Percentiles rank a stretch among this genome's conserved stretches.
Conservation (phyloP, 371 early-diverging fungal species). For the Paraphysoderma sedebokerense region DNA sequence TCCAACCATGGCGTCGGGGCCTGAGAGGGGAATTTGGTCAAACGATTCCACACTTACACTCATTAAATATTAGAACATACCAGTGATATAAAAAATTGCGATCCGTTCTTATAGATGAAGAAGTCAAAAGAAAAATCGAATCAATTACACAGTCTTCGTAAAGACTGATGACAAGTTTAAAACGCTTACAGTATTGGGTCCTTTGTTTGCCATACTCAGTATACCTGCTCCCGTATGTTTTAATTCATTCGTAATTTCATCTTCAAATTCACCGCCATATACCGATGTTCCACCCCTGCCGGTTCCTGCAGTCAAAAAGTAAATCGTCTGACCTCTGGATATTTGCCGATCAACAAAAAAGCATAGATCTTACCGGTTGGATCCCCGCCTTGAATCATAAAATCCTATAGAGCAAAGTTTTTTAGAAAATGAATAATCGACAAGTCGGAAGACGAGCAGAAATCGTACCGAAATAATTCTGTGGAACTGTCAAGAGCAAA, state of each 20-base stretch:
- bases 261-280: conserved; percentile 53
- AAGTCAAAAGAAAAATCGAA: background rate
- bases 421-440: background rate
- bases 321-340: too few species aligned
- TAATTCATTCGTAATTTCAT: conserved; percentile 49
- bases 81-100: conserved; percentile 25
- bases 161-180: conserved; percentile 16
- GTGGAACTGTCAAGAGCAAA: conserved; percentile 38
- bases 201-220: conserved; percentile 72
- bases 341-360: too few species aligned
- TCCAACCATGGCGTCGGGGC: conserved; percentile 57
- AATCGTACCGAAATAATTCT: conserved; percentile 45
- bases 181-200: conserved; percentile 46
- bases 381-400: conserved; percentile 59
- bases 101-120: conserved; percentile 15
- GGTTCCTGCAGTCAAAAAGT: too few species aligned
- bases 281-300: conserved; percentile 36
- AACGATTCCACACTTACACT: background rate
- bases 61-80: background rate
- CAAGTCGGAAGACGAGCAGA: background rate
- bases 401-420: conserved; percentile 20
- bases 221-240: conserved; percentile 67
- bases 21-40: conserved; percentile 38
- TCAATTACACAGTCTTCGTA: conserved; percentile 1
- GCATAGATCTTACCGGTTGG: too few species aligned